Evolutionary conservation across 202 grass and related monocot species (phyloP), one percentile per base, ranked within the genome.

Genomic region (Zizania palustris): DNA sequence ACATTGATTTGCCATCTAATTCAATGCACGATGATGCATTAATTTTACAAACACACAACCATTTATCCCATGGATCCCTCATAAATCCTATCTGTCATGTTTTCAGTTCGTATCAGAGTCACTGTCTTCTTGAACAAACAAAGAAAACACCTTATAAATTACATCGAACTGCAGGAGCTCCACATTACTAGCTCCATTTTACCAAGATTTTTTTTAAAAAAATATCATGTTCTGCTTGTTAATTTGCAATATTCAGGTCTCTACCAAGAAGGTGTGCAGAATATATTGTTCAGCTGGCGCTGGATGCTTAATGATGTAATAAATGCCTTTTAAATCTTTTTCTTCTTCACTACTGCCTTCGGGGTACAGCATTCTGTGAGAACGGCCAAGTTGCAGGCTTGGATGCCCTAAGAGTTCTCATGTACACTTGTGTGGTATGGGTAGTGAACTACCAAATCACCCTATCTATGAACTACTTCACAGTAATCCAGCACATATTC

Each of bases 371-470:
- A 28, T 99, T 99, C 85, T 87, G 87, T 62, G 72, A 62, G 43
- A 69, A 85, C 78, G 96, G 96, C 11, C 84, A 95, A 64, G 79
- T 88, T 50, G 85, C 83, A 0, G 77, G 78, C 44, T 85, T 90
- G 61, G 85, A 92, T 78, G 85, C 89, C 4, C 76, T 99, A 11
- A 92, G 96, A 36, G 82, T 80, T 55, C 67, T 80, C 68, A 95
- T 99, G 96, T 99, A 95, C 89, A 92, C 91, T 43, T 95, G 92
- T 60, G 72, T 99, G 4, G 85, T 99, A 62, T 99, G 96, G 96
- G 87, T 99, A 13, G 96, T 99, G 18, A 99, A 99, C 81, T 93
- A 89, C 77, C 96, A 95, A 80, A 89, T 99, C 89, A 92, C 91
- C 0, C 87, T 99, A 44, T 95, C 92, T 2, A 87, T 99, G 79